These are phyloP conservation scores for Saccharomycopsis babjevae DNA, from an alignment of 805 yeast genomes.

Conservation along the genomic window DNA sequence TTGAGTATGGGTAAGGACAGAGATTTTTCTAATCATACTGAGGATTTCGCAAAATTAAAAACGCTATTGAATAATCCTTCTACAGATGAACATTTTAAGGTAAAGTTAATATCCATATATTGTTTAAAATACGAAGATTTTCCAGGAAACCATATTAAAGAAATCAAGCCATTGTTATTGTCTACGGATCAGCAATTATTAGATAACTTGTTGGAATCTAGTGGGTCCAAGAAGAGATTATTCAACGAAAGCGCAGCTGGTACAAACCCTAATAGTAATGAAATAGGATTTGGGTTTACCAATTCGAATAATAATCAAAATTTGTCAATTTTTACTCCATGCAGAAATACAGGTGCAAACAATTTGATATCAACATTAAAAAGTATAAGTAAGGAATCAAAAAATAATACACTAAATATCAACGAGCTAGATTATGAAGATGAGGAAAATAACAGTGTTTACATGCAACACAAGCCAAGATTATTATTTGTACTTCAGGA, in stretches of 20 bases:
- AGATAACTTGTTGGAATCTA: conserved; percentile 34
- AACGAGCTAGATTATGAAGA: conserved; percentile 19
- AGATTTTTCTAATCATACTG: conserved; percentile 29
- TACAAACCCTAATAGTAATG: neutral
- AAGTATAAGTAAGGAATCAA: conserved; percentile 6
- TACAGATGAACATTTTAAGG: conserved; percentile 36
- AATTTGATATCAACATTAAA: conserved; percentile 9
- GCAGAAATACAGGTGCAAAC: conserved; percentile 6
- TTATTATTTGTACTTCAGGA: conserved; percentile 39
- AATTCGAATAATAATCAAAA: conserved; percentile 4
- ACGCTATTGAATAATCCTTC: conserved; percentile 34
- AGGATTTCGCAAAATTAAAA: conserved; percentile 48
- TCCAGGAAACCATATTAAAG: conserved; percentile 33
- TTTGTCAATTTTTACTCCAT: conserved; percentile 12
- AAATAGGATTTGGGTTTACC: neutral
- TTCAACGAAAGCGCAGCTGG: conserved; percentile 23
- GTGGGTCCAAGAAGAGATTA: conserved; percentile 36
- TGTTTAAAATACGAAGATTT: conserved; percentile 58
- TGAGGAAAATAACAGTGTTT: conserved; percentile 52
- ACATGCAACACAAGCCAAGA: conserved; percentile 85
- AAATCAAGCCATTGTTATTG: conserved; percentile 31
- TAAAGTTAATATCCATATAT: conserved; percentile 66
- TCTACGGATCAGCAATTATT: conserved; percentile 33
- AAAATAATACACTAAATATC: conserved; percentile 19
- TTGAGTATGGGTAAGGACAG: conserved; percentile 52